These are phyloP conservation scores for Xylaria sp. DNA, from an alignment of 2,329 filamentous ascomycete genomes.

Conservation along the genomic window DNA sequence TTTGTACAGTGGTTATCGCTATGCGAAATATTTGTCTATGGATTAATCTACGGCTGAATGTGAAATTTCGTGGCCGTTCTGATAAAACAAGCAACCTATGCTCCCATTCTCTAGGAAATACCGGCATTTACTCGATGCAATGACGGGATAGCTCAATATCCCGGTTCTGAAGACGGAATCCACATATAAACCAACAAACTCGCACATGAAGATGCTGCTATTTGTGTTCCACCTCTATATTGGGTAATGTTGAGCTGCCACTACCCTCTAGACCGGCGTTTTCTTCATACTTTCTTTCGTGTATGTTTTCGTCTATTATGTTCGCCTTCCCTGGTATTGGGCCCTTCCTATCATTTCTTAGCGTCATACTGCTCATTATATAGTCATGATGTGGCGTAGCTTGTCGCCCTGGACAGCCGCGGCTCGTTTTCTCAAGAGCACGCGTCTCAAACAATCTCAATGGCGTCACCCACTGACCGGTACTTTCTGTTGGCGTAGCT, in stretches of 20 bases:
- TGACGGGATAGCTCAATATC: neutral
- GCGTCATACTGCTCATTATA: neutral
- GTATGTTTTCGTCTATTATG: neutral
- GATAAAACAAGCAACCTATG: neutral
- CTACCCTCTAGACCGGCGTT: neutral
- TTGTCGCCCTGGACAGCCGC: neutral
- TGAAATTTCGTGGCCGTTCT: neutral
- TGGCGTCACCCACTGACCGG: slow-evolving; percentile 16
- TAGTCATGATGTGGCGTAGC: neutral
- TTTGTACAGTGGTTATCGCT: slow-evolving; percentile 25
- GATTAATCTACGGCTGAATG: neutral
- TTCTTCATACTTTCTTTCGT: neutral
- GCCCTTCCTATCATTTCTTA: neutral
- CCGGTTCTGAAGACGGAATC: neutral
- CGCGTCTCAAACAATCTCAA: slow-evolving; percentile 16
- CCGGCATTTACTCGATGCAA: neutral
- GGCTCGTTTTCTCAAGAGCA: neutral
- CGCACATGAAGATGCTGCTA: neutral
- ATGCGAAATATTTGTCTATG: slow-evolving; percentile 28
- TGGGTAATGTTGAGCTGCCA: neutral
- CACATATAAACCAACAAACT: neutral
- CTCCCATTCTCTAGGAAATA: neutral
- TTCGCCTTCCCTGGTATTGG: neutral
- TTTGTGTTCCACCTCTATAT: neutral
- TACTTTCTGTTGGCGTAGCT: slow-evolving; percentile 36